Evolutionary conservation across 331 rosid genomes (phyloP).

Genomic region (Saraca asoca): DNA sequence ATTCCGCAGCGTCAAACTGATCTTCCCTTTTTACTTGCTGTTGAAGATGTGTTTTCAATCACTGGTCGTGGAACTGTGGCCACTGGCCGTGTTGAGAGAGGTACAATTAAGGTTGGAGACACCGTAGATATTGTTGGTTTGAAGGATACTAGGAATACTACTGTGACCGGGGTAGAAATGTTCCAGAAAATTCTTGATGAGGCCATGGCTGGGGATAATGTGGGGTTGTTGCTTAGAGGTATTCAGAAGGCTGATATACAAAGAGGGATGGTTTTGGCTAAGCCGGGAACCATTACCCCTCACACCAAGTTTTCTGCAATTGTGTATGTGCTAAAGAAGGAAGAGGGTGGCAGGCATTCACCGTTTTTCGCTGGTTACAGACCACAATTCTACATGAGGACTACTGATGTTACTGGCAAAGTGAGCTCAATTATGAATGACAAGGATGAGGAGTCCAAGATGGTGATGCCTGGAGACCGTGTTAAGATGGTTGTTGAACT

Average conservation of each 20-base stretch:
- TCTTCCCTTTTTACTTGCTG: slow-evolving; percentile 71
- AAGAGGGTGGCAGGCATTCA: slow-evolving; percentile 90
- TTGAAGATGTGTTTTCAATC: slow-evolving; percentile 84
- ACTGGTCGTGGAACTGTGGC: slow-evolving; percentile 96
- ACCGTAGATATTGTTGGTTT: slow-evolving; percentile 73
- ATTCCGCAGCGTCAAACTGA: slow-evolving; percentile 79
- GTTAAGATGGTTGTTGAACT: slow-evolving; percentile 76
- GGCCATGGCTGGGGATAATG: slow-evolving; percentile 88
- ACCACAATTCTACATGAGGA: slow-evolving; percentile 96
- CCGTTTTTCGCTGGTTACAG: slow-evolving; percentile 81
- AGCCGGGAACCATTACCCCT: slow-evolving; percentile 86
- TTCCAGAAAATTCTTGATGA: slow-evolving; percentile 91
- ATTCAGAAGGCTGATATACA: slow-evolving; percentile 78
- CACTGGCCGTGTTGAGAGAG: slow-evolving; percentile 87
- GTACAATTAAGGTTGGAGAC: slow-evolving; percentile 65
- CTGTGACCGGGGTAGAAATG: slow-evolving; percentile 92
- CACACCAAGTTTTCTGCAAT: slow-evolving; percentile 77
- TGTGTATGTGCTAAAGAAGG: slow-evolving; percentile 91
- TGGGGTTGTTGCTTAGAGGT: slow-evolving; percentile 82
- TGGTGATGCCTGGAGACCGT: slow-evolving; percentile 97
- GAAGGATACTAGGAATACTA: slow-evolving; percentile 64
- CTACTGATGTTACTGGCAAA: slow-evolving; percentile 86
- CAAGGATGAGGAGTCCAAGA: slow-evolving; percentile 89
- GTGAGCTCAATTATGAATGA: slow-evolving; percentile 78
- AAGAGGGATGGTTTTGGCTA: slow-evolving; percentile 93